These are phyloP conservation scores for Eimeria praecox DNA, from an alignment of 169 alveolate genomes.

Conservation along the genomic window DNA sequence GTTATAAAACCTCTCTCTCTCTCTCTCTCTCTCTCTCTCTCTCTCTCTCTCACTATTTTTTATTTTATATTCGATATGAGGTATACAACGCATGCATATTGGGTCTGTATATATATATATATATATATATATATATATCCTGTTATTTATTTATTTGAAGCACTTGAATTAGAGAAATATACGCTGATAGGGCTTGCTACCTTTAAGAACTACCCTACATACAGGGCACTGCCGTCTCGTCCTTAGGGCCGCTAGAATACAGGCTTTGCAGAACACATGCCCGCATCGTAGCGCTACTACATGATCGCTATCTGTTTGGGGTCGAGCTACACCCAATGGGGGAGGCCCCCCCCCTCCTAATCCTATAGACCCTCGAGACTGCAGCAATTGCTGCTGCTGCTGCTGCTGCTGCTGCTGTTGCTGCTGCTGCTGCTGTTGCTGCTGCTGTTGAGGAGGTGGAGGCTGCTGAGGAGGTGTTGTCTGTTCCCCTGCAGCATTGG, in stretches of 20 bases:
- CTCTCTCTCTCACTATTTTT: background rate
- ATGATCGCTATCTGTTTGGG: conserved; percentile 23
- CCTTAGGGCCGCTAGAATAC: conserved; percentile 38
- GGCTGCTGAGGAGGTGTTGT: background rate
- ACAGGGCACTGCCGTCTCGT: conserved; percentile 63
- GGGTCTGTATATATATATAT: no score
- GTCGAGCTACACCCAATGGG: background rate
- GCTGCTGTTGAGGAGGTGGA: background rate
- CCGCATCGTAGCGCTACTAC: conserved; percentile 67
- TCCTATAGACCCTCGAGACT: background rate
- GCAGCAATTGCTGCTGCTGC: background rate
- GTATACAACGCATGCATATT: no score
- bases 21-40: background rate
- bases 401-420: background rate
- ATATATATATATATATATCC: no score
- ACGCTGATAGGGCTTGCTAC: conserved; percentile 56
- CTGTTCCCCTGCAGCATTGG: background rate
- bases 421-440: background rate
- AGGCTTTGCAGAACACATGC: conserved; percentile 54
- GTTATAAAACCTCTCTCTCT: no score
- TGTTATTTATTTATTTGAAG: no score
- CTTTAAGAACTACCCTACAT: conserved; percentile 36
- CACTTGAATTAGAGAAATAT: background rate
- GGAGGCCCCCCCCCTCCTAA: background rate
- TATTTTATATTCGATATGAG: background rate